phyloP scores from a whole-genome alignment of 1,139 yeast genomes.

The Pichiaceae sp. region DNA sequence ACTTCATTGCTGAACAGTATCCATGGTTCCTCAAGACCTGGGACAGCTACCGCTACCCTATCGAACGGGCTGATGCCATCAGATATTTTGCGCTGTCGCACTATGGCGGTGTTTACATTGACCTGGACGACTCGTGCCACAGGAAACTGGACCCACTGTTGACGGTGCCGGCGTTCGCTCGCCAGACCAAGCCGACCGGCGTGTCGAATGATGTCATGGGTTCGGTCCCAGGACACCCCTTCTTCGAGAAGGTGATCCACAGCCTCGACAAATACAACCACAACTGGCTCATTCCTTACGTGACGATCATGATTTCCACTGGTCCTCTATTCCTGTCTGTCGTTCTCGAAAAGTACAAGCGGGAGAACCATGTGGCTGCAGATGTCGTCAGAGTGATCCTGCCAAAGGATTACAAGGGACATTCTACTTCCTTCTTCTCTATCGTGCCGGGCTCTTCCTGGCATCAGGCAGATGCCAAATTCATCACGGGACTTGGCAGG shows the following conservation, averaged over 20 bases:
- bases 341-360: slow-evolving; percentile 78
- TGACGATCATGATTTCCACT: slow-evolving; percentile 89
- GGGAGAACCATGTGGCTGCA: slow-evolving; percentile 64
- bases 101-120: slow-evolving; percentile 87
- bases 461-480: slow-evolving; percentile 81
- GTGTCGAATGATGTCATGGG: slow-evolving; percentile 94
- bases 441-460: slow-evolving; percentile 79
- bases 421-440: slow-evolving; percentile 52
- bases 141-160: slow-evolving; percentile 71
- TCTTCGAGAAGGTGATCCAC: slow-evolving; percentile 64
- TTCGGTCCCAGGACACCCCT: slow-evolving; percentile 77
- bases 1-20: slow-evolving; percentile 68
- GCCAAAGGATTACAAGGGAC: slow-evolving; percentile 62
- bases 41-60: slow-evolving; percentile 71
- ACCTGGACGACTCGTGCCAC: slow-evolving; percentile 82
- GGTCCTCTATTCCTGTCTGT: slow-evolving; percentile 87
- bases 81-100: slow-evolving; percentile 76
- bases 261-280: slow-evolving; percentile 54
- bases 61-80: slow-evolving; percentile 89
- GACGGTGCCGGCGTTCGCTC: slow-evolving; percentile 74
- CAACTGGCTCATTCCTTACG: slow-evolving; percentile 77
- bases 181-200: slow-evolving; percentile 87
- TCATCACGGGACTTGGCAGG: slow-evolving; percentile 59
- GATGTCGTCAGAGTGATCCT: slow-evolving; percentile 59
- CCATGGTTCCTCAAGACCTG: slow-evolving; percentile 82